Evolutionary conservation across 1,139 yeast genomes (phyloP), one percentile per base, ranked within the genome.

Genomic region (Yamadazyma songkhlaensis): DNA sequence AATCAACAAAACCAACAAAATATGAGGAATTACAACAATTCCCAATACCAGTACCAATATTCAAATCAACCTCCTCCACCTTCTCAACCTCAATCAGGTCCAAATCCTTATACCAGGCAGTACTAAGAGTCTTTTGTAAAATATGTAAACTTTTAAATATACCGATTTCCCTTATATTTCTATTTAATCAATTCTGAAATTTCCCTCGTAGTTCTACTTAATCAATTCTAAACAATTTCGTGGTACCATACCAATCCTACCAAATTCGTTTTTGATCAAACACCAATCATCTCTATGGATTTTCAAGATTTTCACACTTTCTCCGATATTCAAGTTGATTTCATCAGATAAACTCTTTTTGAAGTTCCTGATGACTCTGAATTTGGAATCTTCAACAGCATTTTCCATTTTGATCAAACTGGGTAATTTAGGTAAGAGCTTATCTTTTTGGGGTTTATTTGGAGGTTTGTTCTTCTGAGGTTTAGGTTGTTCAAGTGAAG

Each of bases 241-340:
- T 0, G 74, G 74, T 2, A 64, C 64, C 50, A 67, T 57, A 1
- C 75, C 74, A 15, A 47, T 38, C 25, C 51, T 56, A 1, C 75
- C 74, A 22, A 47, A 39, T 12, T 51, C 15, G 33, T 40, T 3
- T 30, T 36, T 51, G 9, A 66, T 60, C 22, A 54, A 51, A 41
- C 72, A 65, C 76, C 76, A 70, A 2, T 71, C 72, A 40, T 68
- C 74, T 9, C 60, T 46, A 42, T 59, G 64, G n/a, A 49, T 51
- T 25, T 55, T 53, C 14, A 57, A 37, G 1, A 66, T 39, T 5
- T 43, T 35, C 3, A 64, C 67, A 23, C 51, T 44, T 29, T 69
- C 71, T 1, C 73, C 73, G 5, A 55, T 41, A 2, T 46, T 40
- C 2, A 69, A 47, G 3, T 62, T 48, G 6, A 69, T 36, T 45